Evolutionary conservation across 192 early-diverging fungal genomes (phyloP).

Genomic region (Gonapodya prolifera): DNA sequence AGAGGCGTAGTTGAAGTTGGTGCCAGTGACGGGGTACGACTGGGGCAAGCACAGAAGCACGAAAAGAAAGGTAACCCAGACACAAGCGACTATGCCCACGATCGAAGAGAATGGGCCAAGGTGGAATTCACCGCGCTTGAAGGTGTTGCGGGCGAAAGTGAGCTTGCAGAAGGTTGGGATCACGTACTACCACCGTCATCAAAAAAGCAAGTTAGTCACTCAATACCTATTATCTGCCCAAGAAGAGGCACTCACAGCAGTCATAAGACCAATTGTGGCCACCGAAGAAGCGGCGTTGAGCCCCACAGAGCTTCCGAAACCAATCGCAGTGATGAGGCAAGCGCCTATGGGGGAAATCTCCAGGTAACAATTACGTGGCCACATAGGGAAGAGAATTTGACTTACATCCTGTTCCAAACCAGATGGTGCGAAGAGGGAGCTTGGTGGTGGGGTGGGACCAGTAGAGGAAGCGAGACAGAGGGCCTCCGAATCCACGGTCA

Average conservation of each 20-base stretch:
- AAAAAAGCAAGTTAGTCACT: too few species aligned
- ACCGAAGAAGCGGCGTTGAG: constrained; percentile 22
- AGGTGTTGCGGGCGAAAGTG: constrained; percentile 20
- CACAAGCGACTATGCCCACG: constrained; percentile 18
- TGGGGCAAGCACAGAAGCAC: background rate
- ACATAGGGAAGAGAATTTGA: constrained; percentile 9
- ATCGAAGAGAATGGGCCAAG: constrained; percentile 19
- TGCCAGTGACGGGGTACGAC: constrained; percentile 17
- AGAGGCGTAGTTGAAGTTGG: constrained; percentile 22
- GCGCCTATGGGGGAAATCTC: background rate
- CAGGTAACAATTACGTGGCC: constrained; percentile 2
- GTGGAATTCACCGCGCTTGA: constrained; percentile 27
- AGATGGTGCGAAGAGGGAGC: constrained; percentile 30
- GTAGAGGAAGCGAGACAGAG: constrained; percentile 23
- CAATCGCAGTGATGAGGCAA: constrained; percentile 8
- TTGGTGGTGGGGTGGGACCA: constrained; percentile 18
- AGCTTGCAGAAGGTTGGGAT: constrained; percentile 29
- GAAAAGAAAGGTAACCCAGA: constrained; percentile 19
- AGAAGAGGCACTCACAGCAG: background rate
- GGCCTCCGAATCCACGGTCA: constrained; percentile 17
- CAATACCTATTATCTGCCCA: too few species aligned
- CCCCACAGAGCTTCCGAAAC: constrained; percentile 11
- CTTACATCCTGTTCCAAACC: constrained; percentile 22
- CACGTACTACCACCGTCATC: too few species aligned
- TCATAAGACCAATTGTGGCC: constrained; percentile 24